Evolutionary conservation across 139 green algal species (phyloP).

Genomic region (Chlorella sp.): DNA sequence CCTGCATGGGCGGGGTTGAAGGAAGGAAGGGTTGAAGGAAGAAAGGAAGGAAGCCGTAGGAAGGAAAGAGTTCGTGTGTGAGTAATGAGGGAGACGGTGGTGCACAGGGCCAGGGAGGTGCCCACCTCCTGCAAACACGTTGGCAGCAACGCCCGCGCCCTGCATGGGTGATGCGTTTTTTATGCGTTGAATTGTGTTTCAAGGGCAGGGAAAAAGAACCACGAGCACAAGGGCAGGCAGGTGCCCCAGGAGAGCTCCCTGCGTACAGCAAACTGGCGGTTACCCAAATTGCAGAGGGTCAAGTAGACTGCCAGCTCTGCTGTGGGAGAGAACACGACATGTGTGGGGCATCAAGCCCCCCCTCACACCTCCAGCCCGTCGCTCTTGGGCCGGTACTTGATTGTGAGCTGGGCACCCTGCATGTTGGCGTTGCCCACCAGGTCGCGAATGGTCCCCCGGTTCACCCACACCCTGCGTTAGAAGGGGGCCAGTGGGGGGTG

Average conservation of each 20-base stretch:
- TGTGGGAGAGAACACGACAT: too few species aligned
- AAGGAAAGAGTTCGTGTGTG: not conserved
- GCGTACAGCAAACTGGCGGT: too few species aligned
- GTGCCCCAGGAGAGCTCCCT: too few species aligned
- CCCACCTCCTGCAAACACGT: constrained; percentile 39
- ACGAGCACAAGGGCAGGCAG: too few species aligned
- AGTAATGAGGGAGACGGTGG: not conserved
- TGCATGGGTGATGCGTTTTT: not conserved
- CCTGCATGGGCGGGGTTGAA: not conserved
- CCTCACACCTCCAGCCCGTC: not conserved
- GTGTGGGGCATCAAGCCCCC: too few species aligned
- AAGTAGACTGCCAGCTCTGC: not conserved
- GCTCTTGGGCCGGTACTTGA: constrained; percentile 39
- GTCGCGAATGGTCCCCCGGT: not conserved
- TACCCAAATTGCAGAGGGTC: too few species aligned
- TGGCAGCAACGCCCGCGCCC: constrained; percentile 20
- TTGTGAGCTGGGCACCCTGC: not conserved
- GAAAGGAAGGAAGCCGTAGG: too few species aligned
- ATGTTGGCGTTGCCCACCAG: constrained; percentile 47
- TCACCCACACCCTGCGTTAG: constrained; percentile 37
- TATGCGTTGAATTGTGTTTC: too few species aligned
- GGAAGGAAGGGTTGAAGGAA: too few species aligned
- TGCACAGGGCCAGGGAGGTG: constrained; percentile 16
- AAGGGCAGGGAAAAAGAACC: too few species aligned
- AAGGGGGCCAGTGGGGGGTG: not conserved